These are phyloP conservation scores for Artemisia tridentata DNA, from an alignment of 129 eudicot genomes.

Conservation along the genomic window DNA sequence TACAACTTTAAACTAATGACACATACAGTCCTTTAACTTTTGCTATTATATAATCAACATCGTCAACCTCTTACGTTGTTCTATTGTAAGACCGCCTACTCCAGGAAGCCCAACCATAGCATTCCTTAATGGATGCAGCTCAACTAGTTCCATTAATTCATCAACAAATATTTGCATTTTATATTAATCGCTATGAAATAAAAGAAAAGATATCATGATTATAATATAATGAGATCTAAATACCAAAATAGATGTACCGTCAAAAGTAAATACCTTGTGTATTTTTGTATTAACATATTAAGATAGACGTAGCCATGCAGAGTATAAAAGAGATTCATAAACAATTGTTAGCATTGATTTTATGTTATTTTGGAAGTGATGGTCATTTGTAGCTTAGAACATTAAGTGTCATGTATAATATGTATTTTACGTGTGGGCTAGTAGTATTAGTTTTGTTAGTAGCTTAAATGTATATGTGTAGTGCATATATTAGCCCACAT, in stretches of 20 bases:
- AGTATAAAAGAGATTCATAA: constrained; percentile 27
- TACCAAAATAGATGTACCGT: not conserved
- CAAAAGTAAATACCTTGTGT: constrained; percentile 17
- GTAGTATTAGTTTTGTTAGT: too few relatives aligned
- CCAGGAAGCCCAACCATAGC: constrained; percentile 26
- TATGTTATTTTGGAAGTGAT: too few relatives aligned
- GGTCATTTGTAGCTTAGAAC: too few relatives aligned
- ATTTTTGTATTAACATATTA: constrained; percentile 17
- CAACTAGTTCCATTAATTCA: constrained; percentile 26
- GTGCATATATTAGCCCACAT: too few relatives aligned
- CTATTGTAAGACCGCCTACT: constrained; percentile 31
- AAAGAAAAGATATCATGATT: not conserved
- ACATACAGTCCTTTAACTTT: too few relatives aligned
- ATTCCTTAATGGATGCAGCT: constrained; percentile 20
- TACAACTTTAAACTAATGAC: too few relatives aligned
- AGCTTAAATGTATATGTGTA: too few relatives aligned
- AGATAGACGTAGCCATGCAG: constrained; percentile 26
- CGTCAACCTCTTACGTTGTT: constrained; percentile 23
- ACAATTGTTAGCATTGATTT: too few relatives aligned
- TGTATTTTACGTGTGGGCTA: too few relatives aligned
- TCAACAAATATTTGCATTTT: constrained; percentile 17
- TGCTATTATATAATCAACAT: too few relatives aligned
- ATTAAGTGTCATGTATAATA: too few relatives aligned
- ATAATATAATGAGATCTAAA: not conserved
- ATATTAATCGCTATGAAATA: not conserved